Evolutionary conservation across 192 early-diverging fungal species (phyloP).

Genomic region (Coemansia sp.): DNA sequence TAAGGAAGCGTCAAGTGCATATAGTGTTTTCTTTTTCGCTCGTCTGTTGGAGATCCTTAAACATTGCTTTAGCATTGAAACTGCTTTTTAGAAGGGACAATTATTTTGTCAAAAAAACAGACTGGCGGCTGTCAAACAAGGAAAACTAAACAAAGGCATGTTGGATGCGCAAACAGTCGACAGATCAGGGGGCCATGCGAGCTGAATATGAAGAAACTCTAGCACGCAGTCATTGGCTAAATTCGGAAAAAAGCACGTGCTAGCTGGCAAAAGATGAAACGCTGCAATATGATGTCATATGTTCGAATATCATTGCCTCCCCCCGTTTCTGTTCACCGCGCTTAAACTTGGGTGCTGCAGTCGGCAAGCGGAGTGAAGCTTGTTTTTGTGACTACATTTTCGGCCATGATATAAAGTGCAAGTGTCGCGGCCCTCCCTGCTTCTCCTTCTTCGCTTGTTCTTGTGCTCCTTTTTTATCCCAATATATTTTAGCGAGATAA

Average conservation of each 20-base stretch:
- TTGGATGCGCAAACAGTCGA: background rate
- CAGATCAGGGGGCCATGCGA: background rate
- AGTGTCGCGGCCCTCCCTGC: background rate
- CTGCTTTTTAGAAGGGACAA: no score
- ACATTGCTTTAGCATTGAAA: no score
- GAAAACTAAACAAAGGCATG: background rate
- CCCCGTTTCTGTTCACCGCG: background rate
- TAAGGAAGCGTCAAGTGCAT: conserved; percentile 5
- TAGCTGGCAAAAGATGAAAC: background rate
- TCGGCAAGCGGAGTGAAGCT: background rate
- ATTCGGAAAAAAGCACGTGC: background rate
- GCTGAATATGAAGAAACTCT: background rate
- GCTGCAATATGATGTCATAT: conserved; percentile 1
- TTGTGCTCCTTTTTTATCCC: background rate
- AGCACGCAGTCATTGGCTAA: background rate
- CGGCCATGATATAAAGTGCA: background rate
- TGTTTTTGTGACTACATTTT: background rate
- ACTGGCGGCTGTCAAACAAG: no score
- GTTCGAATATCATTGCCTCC: background rate
- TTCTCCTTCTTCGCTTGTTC: background rate
- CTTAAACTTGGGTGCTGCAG: background rate
- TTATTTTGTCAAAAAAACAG: no score
- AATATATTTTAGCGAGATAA: background rate
- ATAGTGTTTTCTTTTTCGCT: no score
- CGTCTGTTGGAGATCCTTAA: no score